Conservation (phyloP, 2,329 filamentous ascomycete genomes). For the Sphaerulina musiva region DNA sequence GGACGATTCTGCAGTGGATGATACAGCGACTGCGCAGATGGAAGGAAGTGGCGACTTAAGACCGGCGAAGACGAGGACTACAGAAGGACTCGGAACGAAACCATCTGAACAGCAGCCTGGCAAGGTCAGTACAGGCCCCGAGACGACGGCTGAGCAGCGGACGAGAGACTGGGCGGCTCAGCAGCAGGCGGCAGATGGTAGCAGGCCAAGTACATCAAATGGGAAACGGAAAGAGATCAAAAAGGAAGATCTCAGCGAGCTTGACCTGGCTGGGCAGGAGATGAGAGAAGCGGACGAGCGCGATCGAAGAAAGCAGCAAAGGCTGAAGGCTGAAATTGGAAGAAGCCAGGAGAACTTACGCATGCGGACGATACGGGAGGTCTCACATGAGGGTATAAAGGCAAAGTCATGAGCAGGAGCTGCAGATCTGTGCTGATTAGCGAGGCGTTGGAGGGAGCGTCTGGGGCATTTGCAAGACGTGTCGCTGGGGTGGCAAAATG, state of each 20-base stretch:
- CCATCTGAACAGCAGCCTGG: constrained; percentile 1
- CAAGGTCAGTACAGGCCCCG: constrained; percentile 11
- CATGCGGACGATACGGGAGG: constrained; percentile 11
- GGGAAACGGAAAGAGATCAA: constrained; percentile 17
- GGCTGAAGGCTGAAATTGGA: constrained; percentile 9
- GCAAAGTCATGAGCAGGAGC: constrained; percentile 6
- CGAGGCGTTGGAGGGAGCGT: constrained; percentile 4
- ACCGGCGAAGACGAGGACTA: constrained; percentile 13
- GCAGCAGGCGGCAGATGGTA: constrained; percentile 16
- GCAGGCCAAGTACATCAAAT: constrained; percentile 6
- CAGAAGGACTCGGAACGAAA: constrained; percentile 6
- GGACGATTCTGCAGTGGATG: constrained; percentile 46
- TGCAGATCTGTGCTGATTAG: background rate
- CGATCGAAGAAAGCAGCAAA: constrained; percentile 23
- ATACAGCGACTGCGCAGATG: constrained; percentile 9
- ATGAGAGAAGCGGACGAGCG: constrained; percentile 32
- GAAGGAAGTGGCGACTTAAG: constrained; percentile 16
- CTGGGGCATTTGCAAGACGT: background rate
- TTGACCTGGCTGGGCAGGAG: constrained; percentile 32
- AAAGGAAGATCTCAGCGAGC: constrained; percentile 28
- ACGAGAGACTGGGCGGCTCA: constrained; percentile 32
- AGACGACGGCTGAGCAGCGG: constrained; percentile 32
- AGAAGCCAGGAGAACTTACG: constrained; percentile 9
- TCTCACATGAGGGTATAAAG: constrained; percentile 10
- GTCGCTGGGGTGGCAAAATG: no score